These are phyloP conservation scores for Aureobasidium sp. DNA, from an alignment of 2,329 filamentous ascomycete genomes.

Conservation along the genomic window DNA sequence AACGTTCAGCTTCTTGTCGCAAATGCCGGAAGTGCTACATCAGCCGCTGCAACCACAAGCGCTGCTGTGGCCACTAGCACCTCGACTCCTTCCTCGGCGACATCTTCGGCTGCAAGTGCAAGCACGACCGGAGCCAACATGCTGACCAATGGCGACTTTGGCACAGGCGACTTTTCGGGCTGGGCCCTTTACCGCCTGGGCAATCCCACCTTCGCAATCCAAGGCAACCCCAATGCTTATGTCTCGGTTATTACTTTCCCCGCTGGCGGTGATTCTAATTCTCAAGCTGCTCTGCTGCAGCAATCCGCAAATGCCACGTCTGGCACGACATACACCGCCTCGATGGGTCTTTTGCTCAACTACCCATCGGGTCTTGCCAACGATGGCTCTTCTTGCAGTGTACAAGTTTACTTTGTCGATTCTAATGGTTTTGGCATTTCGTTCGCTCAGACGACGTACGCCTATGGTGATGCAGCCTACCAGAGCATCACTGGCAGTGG, in stretches of 20 bases:
- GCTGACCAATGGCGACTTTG: slow-evolving; percentile 6
- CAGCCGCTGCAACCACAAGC: background rate
- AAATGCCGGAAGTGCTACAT: background rate
- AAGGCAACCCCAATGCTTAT: background rate
- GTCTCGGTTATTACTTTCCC: slow-evolving; percentile 1
- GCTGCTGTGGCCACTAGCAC: background rate
- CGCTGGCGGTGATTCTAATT: slow-evolving; percentile 3
- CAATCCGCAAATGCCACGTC: background rate
- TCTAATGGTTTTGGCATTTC: background rate
- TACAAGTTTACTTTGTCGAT: slow-evolving; percentile 9
- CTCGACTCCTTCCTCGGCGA: background rate
- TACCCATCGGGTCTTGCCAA: background rate
- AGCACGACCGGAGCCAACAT: background rate
- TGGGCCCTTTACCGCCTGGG: slow-evolving; percentile 3
- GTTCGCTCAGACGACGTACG: background rate
- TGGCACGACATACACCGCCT: background rate
- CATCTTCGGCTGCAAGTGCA: background rate
- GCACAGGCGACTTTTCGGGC: background rate
- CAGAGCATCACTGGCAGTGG: slow-evolving; percentile 2
- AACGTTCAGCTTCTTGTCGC: slow-evolving; percentile 4
- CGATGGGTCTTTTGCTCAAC: slow-evolving; percentile 8
- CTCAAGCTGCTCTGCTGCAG: slow-evolving; percentile 3
- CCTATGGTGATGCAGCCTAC: slow-evolving; percentile 1
- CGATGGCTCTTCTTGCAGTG: background rate
- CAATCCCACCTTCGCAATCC: background rate